A percentile compares a stretch with the other conserved stretches of the same genome.
phyloP scores from a whole-genome alignment of 108 stramenopile genomes.

The Epithemia pelagica region DNA sequence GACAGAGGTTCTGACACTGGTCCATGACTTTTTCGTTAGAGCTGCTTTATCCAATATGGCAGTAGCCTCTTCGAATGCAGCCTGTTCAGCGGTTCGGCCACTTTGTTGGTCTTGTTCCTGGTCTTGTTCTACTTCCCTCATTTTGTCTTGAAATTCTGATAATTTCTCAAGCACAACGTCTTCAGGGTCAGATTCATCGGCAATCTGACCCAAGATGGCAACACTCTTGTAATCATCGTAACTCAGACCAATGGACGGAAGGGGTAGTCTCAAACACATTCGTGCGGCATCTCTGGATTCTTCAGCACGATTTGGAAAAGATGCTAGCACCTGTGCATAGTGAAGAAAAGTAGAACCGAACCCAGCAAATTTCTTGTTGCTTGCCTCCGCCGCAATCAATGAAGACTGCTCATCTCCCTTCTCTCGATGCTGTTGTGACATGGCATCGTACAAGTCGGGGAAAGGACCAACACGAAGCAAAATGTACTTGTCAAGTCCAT shows the following conservation, averaged over 20 bases:
- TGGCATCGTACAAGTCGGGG: slow-evolving; percentile 65
- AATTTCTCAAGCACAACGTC: slow-evolving; percentile 57
- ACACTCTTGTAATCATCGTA: slow-evolving; percentile 46
- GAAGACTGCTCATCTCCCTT: slow-evolving; percentile 52
- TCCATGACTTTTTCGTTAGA: slow-evolving; percentile 50
- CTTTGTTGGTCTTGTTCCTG: too few species aligned
- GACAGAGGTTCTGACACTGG: slow-evolving; percentile 42
- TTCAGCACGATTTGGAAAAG: slow-evolving; percentile 48
- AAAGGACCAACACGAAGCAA: slow-evolving; percentile 74
- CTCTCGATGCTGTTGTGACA: slow-evolving; percentile 50
- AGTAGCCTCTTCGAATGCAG: slow-evolving; percentile 65
- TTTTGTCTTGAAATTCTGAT: slow-evolving; percentile 62
- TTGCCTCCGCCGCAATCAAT: slow-evolving; percentile 76
- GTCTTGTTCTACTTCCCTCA: slow-evolving; percentile 41
- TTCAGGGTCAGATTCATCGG: slow-evolving; percentile 30
- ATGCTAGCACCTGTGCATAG: slow-evolving; percentile 52
- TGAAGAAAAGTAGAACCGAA: slow-evolving; percentile 75
- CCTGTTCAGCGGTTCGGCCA: slow-evolving; percentile 56
- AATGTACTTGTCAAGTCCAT: slow-evolving; percentile 77
- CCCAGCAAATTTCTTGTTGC: slow-evolving; percentile 62
- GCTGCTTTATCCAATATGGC: slow-evolving; percentile 58
- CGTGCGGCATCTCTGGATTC: slow-evolving; percentile 75
- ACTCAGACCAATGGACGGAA: slow-evolving; percentile 53
- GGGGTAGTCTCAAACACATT: slow-evolving; percentile 71
- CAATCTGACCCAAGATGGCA: slow-evolving; percentile 48